Conservation (phyloP, 352 stramenopile species). For the Globisporangium solare region DNA sequence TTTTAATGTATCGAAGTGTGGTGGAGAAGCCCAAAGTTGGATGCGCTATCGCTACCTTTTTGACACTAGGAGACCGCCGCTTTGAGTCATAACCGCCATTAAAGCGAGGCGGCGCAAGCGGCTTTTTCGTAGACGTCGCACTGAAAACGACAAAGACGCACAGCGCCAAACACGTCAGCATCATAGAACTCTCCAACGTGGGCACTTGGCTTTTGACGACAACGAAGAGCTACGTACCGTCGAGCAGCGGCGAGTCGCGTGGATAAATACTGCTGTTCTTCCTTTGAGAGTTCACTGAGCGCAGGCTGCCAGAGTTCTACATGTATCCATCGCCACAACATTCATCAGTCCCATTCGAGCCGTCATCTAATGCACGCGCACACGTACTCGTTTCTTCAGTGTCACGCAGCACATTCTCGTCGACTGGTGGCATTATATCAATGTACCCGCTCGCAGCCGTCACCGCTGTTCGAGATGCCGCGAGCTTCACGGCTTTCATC, state of each 20-base stretch:
- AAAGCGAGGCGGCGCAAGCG: slow-evolving; percentile 10
- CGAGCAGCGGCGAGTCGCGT: slow-evolving; percentile 30
- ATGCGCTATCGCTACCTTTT: slow-evolving; percentile 2
- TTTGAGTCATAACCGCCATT: slow-evolving; percentile 25
- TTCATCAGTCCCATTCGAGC: no score
- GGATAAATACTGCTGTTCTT: slow-evolving; percentile 68
- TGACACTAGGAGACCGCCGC: neutral
- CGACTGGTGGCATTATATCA: slow-evolving; percentile 41
- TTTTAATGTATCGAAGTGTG: no score
- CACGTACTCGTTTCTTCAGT: slow-evolving; percentile 33
- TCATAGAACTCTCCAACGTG: neutral
- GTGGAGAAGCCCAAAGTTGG: slow-evolving; percentile 3
- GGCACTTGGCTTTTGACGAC: neutral
- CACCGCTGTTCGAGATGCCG: slow-evolving; percentile 12
- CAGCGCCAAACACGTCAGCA: neutral
- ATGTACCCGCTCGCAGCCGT: slow-evolving; percentile 34
- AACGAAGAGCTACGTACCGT: slow-evolving; percentile 23
- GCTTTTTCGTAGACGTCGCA: slow-evolving; percentile 41
- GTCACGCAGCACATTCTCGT: slow-evolving; percentile 43
- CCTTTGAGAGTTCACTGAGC: slow-evolving; percentile 60
- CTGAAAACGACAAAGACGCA: slow-evolving; percentile 16
- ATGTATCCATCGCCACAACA: no score
- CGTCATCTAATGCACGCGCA: no score
- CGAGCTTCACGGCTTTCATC: slow-evolving; percentile 6
- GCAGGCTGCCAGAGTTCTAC: slow-evolving; percentile 66